These are phyloP conservation scores for Claviceps fusiformis DNA, from an alignment of 2,329 filamentous ascomycete species.

Conservation along the genomic window DNA sequence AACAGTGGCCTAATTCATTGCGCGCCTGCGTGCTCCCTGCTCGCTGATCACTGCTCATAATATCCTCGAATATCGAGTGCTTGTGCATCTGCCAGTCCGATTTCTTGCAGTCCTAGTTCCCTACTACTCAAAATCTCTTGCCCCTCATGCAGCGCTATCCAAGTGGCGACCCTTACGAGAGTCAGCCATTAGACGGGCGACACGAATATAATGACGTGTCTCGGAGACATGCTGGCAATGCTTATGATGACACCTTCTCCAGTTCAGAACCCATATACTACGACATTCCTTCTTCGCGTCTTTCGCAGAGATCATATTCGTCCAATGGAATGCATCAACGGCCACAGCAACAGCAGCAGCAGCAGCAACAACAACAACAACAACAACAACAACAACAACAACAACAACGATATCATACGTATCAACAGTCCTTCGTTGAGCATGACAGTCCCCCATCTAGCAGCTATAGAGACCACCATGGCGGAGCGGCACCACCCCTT, in stretches of 20 bases:
- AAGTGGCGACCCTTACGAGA: conserved; percentile 20
- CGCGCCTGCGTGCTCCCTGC: background rate
- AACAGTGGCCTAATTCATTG: background rate
- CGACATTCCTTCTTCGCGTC: conserved; percentile 13
- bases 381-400: too few species aligned
- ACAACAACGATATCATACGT: background rate
- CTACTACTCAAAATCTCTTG: background rate
- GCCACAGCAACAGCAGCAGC: background rate
- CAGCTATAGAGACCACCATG: background rate
- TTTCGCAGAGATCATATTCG: background rate
- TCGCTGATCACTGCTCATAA: background rate
- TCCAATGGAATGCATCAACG: background rate
- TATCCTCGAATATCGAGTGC: background rate
- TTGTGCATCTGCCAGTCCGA: background rate
- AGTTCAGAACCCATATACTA: conserved; percentile 12
- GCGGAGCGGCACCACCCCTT: background rate
- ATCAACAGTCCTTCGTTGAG: background rate
- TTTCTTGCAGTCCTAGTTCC: too few species aligned
- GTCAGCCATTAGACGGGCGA: conserved; percentile 20
- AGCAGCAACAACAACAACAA: too few species aligned
- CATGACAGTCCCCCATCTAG: background rate
- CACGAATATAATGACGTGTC: background rate
- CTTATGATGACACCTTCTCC: conserved; percentile 7
- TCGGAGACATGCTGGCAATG: conserved; percentile 8
- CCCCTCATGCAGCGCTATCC: conserved; percentile 20